These are phyloP conservation scores for Leptographium radiaticola DNA, from an alignment of 2,329 filamentous ascomycete species.

Conservation along the genomic window DNA sequence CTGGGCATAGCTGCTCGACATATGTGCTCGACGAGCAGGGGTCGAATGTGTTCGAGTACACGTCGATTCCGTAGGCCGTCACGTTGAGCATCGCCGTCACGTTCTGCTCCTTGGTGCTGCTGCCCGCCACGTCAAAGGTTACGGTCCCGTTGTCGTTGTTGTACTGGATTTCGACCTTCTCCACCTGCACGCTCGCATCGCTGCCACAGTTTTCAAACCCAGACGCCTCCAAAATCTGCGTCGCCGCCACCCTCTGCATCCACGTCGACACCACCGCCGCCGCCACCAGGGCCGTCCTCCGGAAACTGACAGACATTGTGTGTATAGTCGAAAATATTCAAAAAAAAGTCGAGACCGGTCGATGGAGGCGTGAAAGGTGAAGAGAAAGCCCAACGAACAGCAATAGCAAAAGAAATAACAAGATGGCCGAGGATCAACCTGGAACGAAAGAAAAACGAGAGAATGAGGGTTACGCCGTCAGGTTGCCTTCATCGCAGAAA, in stretches of 20 bases:
- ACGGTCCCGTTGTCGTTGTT: constrained; percentile 61
- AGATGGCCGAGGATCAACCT: constrained; percentile 47
- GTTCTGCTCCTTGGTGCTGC: constrained; percentile 60
- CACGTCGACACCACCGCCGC: constrained; percentile 16
- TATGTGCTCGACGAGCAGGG: constrained; percentile 60
- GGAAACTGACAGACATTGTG: constrained; percentile 4
- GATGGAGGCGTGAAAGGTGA: neutral
- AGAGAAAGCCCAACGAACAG: constrained; percentile 1
- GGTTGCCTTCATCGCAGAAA: neutral
- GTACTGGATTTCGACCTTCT: constrained; percentile 66
- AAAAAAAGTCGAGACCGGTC: neutral
- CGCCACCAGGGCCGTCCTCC: constrained; percentile 11
- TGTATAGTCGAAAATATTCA: neutral
- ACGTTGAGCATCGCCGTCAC: constrained; percentile 67
- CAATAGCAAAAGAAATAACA: constrained; percentile 8
- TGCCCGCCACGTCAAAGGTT: constrained; percentile 70
- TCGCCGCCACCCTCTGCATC: constrained; percentile 40
- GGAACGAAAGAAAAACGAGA: constrained; percentile 30
- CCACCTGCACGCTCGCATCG: constrained; percentile 49
- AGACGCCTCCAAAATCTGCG: constrained; percentile 63
- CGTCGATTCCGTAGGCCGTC: constrained; percentile 67
- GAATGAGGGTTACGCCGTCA: neutral
- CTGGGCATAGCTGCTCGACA: constrained; percentile 67
- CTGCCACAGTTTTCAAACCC: constrained; percentile 64
- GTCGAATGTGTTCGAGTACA: constrained; percentile 72